These are phyloP conservation scores for Wickerhamiella allomyrinae DNA, from an alignment of 805 yeast species.

Conservation along the genomic window DNA sequence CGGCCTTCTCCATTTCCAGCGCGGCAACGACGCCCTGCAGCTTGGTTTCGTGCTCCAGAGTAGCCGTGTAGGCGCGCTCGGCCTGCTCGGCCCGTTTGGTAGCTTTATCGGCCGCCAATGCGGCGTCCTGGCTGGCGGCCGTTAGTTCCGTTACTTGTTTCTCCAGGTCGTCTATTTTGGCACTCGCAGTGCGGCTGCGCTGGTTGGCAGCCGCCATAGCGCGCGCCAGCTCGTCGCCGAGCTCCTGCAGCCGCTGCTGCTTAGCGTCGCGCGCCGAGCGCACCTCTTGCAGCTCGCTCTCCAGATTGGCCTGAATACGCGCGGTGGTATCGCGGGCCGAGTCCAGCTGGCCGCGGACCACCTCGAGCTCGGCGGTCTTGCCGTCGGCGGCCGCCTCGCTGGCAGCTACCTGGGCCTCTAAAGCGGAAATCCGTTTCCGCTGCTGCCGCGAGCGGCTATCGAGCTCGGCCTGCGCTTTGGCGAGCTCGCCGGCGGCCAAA, in stretches of 20 bases:
- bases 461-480: neutral
- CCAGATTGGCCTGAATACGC: neutral
- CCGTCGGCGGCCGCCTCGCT: conserved; percentile 3
- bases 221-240: neutral
- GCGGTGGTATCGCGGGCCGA: neutral
- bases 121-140: neutral
- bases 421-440: neutral
- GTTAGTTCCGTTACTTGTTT: neutral
- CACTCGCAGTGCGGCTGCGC: neutral
- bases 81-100: neutral
- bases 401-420: neutral
- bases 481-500: neutral
- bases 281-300: neutral
- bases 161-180: neutral
- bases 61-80: neutral
- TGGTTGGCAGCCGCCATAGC: neutral
- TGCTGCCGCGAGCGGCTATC: neutral
- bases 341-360: neutral
- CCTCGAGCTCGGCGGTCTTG: neutral
- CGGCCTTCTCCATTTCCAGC: neutral
- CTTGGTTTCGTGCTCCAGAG: conserved; percentile 1
- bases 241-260: neutral
- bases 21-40: neutral
- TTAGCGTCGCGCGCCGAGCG: neutral
- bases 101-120: neutral